phyloP scores from a whole-genome alignment of 176 grass and related monocot genomes.

The Aegilops longissima region DNA sequence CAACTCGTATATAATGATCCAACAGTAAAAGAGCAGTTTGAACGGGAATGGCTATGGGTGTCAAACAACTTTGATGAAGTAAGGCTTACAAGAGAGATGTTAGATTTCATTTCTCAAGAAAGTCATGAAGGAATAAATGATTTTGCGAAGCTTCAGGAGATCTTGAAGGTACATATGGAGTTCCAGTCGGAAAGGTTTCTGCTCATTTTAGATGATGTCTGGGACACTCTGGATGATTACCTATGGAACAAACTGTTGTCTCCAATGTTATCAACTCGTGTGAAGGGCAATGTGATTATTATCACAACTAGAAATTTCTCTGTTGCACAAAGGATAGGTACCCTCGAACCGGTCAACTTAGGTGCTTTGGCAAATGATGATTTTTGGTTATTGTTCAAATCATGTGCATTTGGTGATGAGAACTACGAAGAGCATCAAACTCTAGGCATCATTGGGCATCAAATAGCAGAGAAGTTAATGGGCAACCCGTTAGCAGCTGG shows the following conservation, averaged over 20 bases:
- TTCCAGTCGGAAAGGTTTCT: background rate
- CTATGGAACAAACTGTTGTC: constrained; percentile 7
- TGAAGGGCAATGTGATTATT: constrained; percentile 10
- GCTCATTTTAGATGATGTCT: constrained; percentile 43
- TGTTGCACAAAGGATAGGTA: constrained; percentile 24
- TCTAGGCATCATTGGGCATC: background rate
- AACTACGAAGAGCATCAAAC: background rate
- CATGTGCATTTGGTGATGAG: constrained; percentile 44
- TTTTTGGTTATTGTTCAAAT: constrained; percentile 19
- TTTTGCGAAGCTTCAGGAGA: background rate
- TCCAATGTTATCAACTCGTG: background rate
- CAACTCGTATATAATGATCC: constrained; percentile 2
- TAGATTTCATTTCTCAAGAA: constrained; percentile 1
- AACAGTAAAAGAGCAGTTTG: background rate
- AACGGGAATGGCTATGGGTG: constrained; percentile 23
- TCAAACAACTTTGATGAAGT: background rate
- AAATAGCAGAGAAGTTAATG: constrained; percentile 15
- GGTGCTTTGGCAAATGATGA: background rate
- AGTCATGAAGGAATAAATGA: background rate
- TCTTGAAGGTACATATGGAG: background rate
- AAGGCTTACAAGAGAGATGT: constrained; percentile 10
- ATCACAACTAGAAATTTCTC: constrained; percentile 22
- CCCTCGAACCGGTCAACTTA: background rate
- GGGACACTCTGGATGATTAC: background rate
- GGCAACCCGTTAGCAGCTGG: constrained; percentile 39